phyloP scores from a whole-genome alignment of 805 yeast genomes.

The Saturnispora serradocipensis region DNA sequence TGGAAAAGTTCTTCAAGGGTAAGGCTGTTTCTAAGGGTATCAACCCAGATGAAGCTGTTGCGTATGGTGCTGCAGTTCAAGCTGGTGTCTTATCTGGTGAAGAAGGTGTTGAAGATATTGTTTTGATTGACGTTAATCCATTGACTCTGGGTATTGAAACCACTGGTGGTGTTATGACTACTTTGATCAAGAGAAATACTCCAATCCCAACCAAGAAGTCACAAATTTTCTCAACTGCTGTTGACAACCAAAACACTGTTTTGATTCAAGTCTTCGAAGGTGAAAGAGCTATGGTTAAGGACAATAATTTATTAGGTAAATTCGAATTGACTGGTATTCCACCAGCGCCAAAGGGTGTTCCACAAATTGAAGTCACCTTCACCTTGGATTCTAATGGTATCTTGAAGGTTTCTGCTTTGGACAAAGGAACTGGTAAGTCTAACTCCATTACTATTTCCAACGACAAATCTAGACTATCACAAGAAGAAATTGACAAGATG shows the following conservation, averaged over 20 bases:
- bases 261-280: constrained; percentile 92
- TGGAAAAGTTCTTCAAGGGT: constrained; percentile 84
- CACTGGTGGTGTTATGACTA: constrained; percentile 96
- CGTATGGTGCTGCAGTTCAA: constrained; percentile 98
- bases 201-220: constrained; percentile 94
- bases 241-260: constrained; percentile 93
- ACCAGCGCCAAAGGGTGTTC: constrained; percentile 88
- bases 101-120: constrained; percentile 84
- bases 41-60: constrained; percentile 99
- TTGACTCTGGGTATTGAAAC: constrained; percentile 94
- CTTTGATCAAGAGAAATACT: constrained; percentile 88
- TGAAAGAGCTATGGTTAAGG: constrained; percentile 91
- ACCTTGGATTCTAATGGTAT: constrained; percentile 83
- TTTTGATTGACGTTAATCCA: constrained; percentile 88
- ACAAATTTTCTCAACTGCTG: constrained; percentile 92
- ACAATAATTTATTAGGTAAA: constrained; percentile 82
- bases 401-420: constrained; percentile 77
- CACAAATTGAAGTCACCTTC: constrained; percentile 86
- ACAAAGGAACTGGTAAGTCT: constrained; percentile 89
- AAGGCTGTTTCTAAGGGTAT: constrained; percentile 96
- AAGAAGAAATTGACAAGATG: constrained; percentile 95
- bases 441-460: constrained; percentile 87
- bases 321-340: constrained; percentile 82
- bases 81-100: constrained; percentile 97
- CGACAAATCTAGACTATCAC: constrained; percentile 88